Conservation (phyloP, 345 rosid species). For the Heritiera fomes region DNA sequence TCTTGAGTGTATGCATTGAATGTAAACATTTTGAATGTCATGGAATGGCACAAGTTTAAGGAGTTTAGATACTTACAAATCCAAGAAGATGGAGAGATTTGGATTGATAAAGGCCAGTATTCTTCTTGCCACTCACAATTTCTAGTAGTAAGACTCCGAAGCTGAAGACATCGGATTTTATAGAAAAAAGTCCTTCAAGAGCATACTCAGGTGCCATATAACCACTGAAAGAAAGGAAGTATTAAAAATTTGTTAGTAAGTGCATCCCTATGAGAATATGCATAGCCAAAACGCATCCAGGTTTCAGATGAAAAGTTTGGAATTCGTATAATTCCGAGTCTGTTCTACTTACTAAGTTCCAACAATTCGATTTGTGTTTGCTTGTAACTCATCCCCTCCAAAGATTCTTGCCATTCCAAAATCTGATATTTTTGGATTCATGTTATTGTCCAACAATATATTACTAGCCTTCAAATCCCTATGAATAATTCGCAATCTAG, state of each 20-base stretch:
- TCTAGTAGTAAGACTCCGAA: conserved; percentile 47
- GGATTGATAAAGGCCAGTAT: conserved; percentile 40
- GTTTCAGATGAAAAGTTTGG: too few relatives aligned
- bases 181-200: conserved; percentile 41
- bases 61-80: too few relatives aligned
- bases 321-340: background rate
- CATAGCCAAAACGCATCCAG: too few relatives aligned
- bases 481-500: conserved; percentile 27
- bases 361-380: conserved; percentile 42
- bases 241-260: background rate
- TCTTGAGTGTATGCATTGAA: too few relatives aligned
- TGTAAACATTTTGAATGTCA: too few relatives aligned
- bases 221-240: conserved; percentile 26
- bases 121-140: conserved; percentile 50
- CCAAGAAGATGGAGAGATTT: conserved; percentile 31
- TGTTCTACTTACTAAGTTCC: conserved; percentile 50
- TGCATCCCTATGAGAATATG: too few relatives aligned
- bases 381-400: conserved; percentile 38
- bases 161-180: conserved; percentile 51
- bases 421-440: conserved; percentile 54
- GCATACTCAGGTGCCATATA: conserved; percentile 48
- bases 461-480: conserved; percentile 45
- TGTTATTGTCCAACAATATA: conserved; percentile 42
- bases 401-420: conserved; percentile 60
- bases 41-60: too few relatives aligned